A percentile compares a stretch with the other conserved stretches of the same genome.
Evolutionary conservation across 257 asterid species (phyloP).

Genomic region (Solanum paucissectum): DNA sequence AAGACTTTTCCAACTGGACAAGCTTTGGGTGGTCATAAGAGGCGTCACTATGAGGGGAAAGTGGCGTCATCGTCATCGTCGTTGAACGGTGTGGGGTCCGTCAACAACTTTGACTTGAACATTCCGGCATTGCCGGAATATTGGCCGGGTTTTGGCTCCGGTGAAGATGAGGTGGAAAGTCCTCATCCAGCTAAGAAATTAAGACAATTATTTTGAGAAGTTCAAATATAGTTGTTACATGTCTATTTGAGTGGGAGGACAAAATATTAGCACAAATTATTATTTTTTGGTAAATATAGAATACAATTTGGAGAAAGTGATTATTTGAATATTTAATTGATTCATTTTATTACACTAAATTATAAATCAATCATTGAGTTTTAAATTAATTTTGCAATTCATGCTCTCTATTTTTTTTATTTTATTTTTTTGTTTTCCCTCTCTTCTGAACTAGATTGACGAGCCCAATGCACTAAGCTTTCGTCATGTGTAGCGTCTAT

Average conservation of each 20-base stretch:
- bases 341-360: background rate
- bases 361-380: background rate
- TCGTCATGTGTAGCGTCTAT: background rate
- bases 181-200: slow-evolving; percentile 53
- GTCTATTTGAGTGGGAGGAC: background rate
- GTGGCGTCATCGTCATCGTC: slow-evolving; percentile 13
- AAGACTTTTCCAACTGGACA: slow-evolving; percentile 40
- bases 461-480: background rate
- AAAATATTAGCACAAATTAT: no score
- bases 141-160: slow-evolving; percentile 12
- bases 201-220: slow-evolving; percentile 8
- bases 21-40: slow-evolving; percentile 51
- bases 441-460: background rate
- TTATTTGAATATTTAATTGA: background rate
- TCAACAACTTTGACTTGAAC: slow-evolving; percentile 49
- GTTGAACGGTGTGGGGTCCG: slow-evolving; percentile 42
- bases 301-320: background rate
- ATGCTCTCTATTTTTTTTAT: background rate
- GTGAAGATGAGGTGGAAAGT: slow-evolving; percentile 54
- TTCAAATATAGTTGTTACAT: background rate
- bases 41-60: slow-evolving; percentile 51
- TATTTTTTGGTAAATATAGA: background rate
- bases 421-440: background rate
- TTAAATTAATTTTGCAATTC: background rate
- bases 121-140: slow-evolving; percentile 35